Base-by-base conservation (phyloP, 2,329 filamentous ascomycete species). In the Penicillium sp. region DNA sequence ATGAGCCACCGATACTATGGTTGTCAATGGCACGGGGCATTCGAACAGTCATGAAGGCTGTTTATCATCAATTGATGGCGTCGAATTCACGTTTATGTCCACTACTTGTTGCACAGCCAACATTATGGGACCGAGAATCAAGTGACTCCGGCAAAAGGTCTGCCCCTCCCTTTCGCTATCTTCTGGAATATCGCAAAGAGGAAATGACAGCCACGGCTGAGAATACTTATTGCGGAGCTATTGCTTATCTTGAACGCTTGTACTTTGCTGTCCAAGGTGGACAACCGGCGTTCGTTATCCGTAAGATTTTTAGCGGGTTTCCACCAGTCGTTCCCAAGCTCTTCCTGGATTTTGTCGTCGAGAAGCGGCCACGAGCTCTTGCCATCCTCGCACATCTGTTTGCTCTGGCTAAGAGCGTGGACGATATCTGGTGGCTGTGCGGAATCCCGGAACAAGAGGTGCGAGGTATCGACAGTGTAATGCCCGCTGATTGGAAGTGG, bases 341-440 rank as follows among this genome's bases (percentile, higher is more conserved):
- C 37, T 75, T 74, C 22, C 65, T 71, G 22, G 67, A 71, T n/a
- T 66, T 75, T 26, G 62, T 75, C 33, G 58, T 63, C n/a, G 70
- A 75, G 48, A 61, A 63, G 25, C 61, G 70, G 33, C 74, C 73
- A 14, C 69, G 73, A 19, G 74, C 74, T 10, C 60, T 76, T n/a
- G 70, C 75, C 2, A 72, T 72, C 1, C 55, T 77, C 45, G 73
- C 72, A 5, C 71, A 75, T 58, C 71, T 72, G 59, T 77, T 76
- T 55, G 71, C 71, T 4, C 40, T 69, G 35, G 55, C 57, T 35
- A 65, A 62, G 11, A 58, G 40, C 2, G 59, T 52, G 35, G 60
- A 69, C 2, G 33, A 67, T 57, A 52, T 65, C 4, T 71, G 69
- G 68, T 71, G 63, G 63, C 60, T 71, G 14, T 59, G 57, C 2